These are phyloP conservation scores for Hymenoscyphus repandus DNA, from an alignment of 2,329 filamentous ascomycete genomes.

Conservation along the genomic window DNA sequence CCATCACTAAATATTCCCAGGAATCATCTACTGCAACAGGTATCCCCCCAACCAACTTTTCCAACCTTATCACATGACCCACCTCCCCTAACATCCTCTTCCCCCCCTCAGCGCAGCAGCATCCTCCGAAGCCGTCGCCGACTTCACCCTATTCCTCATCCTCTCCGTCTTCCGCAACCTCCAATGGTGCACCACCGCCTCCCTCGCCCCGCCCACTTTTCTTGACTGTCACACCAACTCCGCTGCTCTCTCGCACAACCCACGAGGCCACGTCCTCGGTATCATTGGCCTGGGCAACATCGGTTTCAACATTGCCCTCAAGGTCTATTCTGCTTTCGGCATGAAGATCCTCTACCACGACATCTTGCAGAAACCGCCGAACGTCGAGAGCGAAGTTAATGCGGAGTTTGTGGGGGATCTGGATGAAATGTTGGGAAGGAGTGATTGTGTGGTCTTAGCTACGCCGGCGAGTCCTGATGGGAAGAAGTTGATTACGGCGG, in stretches of 20 bases:
- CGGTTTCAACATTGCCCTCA: conserved; percentile 56
- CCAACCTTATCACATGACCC: not conserved
- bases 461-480: conserved; percentile 47
- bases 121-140: conserved; percentile 67
- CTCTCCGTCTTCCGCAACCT: conserved; percentile 65
- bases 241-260: conserved; percentile 57
- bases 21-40: conserved; percentile 67
- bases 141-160: conserved; percentile 64
- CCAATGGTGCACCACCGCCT: conserved; percentile 43
- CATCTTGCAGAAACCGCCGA: conserved; percentile 39
- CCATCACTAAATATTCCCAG: conserved; percentile 13
- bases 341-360: conserved; percentile 65
- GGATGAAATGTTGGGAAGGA: conserved; percentile 43
- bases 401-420: conserved; percentile 49
- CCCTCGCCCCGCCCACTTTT: conserved; percentile 37
- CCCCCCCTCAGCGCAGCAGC: conserved; percentile 47
- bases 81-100: conserved; percentile 1
- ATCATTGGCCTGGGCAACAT: conserved; percentile 67
- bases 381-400: conserved; percentile 36
- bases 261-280: conserved; percentile 48
- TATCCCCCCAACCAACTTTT: conserved; percentile 4
- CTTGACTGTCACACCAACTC: conserved; percentile 54
- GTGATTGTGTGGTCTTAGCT: conserved; percentile 59
- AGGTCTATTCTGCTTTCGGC: conserved; percentile 52
- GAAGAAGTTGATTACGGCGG: conserved; percentile 42